Base-by-base conservation (phyloP, 192 early-diverging fungal species). In the Chytriomyces confervae region DNA sequence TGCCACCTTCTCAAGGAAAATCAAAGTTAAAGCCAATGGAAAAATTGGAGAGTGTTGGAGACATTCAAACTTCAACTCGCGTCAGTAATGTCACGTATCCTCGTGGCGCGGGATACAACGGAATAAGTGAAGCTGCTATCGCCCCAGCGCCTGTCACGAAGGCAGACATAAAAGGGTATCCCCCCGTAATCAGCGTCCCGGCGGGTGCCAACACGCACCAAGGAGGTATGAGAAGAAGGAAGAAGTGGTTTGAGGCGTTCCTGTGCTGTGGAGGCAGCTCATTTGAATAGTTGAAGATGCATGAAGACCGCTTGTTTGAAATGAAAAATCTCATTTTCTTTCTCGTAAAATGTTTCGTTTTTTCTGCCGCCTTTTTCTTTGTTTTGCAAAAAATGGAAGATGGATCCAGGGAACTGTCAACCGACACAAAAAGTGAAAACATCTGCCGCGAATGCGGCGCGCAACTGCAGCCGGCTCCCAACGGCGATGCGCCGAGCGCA, bases 151-250 rank as follows among this genome's bases (percentile, higher is more conserved):
- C 61, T n/a, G 27, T 36, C 44, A 24, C 24, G n/a, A 64, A 27
- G 7, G 60, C 11, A 29, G 50, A 9, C 8, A 8, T 51, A 51
- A 27, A 43, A n/a, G 61, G 61, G 43, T 27, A 27, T 24, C 23
- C 61, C 44, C 61, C 61, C 72, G 18, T 18, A 23, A 36, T 49
- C 36, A 11, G n/a, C 11, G 10, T 47, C 13, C 13, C 70, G 29
- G 70, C 24, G 13, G 44, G 24, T 13, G 67, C n/a, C 10, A 72
- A 60, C 51, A 9, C 50, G 13, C 50, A 49, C 9, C 48, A 63
- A 61, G 74, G 74, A 53, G 62, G 74, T 29, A 66, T 76, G 61
- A 45, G 74, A 23, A 45, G 47, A 45, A 16, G 51, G 8, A 51
- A 60, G 29, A 50, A 60, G 70, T 72, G 70, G 70, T 72, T 20